Evolutionary conservation across 345 rosid genomes (phyloP).

Genomic region (Reutealis trisperma): DNA sequence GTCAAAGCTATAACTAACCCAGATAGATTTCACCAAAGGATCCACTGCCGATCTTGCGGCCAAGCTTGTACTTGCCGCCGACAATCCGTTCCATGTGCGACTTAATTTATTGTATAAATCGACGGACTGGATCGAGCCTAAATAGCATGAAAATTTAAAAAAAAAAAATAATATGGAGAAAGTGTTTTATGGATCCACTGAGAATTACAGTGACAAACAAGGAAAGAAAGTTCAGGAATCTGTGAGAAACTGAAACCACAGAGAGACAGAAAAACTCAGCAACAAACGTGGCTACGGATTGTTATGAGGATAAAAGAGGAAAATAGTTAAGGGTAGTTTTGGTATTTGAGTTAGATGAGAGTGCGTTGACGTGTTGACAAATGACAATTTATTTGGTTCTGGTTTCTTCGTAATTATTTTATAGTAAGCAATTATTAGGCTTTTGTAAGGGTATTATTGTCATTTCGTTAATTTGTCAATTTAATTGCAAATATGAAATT

Average conservation of each 20-base stretch:
- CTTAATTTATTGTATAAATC: not conserved
- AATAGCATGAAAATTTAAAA: not conserved
- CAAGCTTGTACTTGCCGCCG: slow-evolving; percentile 89
- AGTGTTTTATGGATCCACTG: not conserved
- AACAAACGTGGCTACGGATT: slow-evolving; percentile 6
- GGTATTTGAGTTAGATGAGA: slow-evolving; percentile 19
- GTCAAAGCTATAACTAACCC: slow-evolving; percentile 43
- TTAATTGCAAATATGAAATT: not conserved
- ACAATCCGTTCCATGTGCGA: slow-evolving; percentile 61
- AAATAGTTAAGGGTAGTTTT: slow-evolving; percentile 25
- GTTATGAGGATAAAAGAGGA: slow-evolving; percentile 13
- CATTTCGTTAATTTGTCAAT: too few species aligned
- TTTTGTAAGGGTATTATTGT: not conserved
- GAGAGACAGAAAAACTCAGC: not conserved
- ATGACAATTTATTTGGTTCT: too few species aligned
- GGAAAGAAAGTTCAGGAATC: not conserved
- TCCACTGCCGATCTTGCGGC: slow-evolving; percentile 93
- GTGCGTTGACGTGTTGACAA: slow-evolving; percentile 6
- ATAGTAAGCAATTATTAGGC: too few species aligned
- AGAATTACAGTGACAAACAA: not conserved
- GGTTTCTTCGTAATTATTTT: too few species aligned
- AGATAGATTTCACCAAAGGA: slow-evolving; percentile 93
- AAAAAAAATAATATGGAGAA: not conserved
- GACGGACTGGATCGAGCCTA: not conserved
- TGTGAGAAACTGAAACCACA: slow-evolving; percentile 28